phyloP scores from a whole-genome alignment of 2,329 filamentous ascomycete species.

The Hypoxylon sp. region DNA sequence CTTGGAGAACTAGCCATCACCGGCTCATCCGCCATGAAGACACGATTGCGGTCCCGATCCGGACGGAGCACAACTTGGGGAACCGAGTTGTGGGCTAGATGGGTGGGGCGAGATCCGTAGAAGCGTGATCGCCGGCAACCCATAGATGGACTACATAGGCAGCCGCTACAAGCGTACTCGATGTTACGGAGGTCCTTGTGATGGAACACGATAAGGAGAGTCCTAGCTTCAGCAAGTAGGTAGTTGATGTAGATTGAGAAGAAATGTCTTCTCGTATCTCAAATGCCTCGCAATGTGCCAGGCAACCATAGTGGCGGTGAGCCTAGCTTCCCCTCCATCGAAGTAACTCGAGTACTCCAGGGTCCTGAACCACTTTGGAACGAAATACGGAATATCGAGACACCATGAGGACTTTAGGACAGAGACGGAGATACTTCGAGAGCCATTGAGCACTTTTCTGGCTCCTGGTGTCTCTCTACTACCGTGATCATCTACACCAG shows the following conservation, averaged over 20 bases:
- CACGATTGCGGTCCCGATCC: slow-evolving; percentile 20
- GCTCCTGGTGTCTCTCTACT: slow-evolving; percentile 6
- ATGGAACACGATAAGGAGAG: slow-evolving; percentile 14
- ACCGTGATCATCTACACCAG: slow-evolving; percentile 21
- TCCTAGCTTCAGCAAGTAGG: slow-evolving; percentile 10
- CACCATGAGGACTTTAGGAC: background rate
- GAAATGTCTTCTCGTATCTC: slow-evolving; percentile 18
- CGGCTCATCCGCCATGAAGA: slow-evolving; percentile 8
- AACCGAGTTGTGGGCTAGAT: slow-evolving; percentile 20
- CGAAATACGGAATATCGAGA: slow-evolving; percentile 13
- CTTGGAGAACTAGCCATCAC: background rate
- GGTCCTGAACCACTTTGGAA: slow-evolving; percentile 12
- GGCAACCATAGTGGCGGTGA: slow-evolving; percentile 21
- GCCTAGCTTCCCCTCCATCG: slow-evolving; percentile 14
- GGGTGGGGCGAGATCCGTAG: slow-evolving; percentile 34
- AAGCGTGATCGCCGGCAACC: slow-evolving; percentile 26
- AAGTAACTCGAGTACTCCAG: slow-evolving; percentile 5
- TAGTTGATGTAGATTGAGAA: slow-evolving; percentile 18
- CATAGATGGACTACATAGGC: slow-evolving; percentile 14
- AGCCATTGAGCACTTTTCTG: background rate
- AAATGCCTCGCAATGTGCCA: slow-evolving; percentile 8
- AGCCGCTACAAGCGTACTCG: slow-evolving; percentile 22
- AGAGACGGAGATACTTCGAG: slow-evolving; percentile 4
- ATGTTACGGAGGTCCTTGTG: slow-evolving; percentile 6
- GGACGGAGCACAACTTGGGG: slow-evolving; percentile 10